Percentiles rank a stretch among this genome's conserved stretches.
phyloP scores from a whole-genome alignment of 1,139 yeast species.

The Hansenula lynferdii region DNA sequence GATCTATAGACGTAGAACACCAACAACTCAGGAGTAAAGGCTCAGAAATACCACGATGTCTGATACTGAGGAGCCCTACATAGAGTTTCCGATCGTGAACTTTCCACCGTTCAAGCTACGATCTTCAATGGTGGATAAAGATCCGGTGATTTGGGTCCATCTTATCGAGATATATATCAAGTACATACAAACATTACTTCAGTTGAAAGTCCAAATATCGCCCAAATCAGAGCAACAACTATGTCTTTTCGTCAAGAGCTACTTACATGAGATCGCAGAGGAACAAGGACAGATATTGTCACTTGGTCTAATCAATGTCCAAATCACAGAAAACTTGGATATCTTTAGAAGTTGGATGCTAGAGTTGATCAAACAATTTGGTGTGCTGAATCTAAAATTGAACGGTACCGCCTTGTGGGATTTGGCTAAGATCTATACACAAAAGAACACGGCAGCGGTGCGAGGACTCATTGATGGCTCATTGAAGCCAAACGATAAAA shows the following conservation, averaged over 20 bases:
- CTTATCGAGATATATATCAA: constrained; percentile 58
- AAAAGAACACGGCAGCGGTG: constrained; percentile 40
- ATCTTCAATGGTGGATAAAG: constrained; percentile 70
- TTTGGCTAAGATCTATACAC: constrained; percentile 48
- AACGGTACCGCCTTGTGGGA: constrained; percentile 62
- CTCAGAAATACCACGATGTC: background rate
- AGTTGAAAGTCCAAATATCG: constrained; percentile 31
- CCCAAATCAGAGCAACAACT: constrained; percentile 56
- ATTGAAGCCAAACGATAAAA: constrained; percentile 21
- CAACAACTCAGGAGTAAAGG: too few relatives aligned
- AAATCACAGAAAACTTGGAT: constrained; percentile 49
- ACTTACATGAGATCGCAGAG: constrained; percentile 52
- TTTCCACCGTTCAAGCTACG: constrained; percentile 72
- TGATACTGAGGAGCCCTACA: background rate
- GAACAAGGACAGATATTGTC: constrained; percentile 59
- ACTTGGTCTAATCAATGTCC: constrained; percentile 66
- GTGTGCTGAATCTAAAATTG: constrained; percentile 50
- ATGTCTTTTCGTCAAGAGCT: constrained; percentile 49
- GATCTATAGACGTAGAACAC: too few relatives aligned
- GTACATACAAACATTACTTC: constrained; percentile 32
- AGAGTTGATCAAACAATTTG: constrained; percentile 44
- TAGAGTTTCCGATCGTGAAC: constrained; percentile 54
- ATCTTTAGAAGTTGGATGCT: constrained; percentile 47
- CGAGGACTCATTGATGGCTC: constrained; percentile 51
- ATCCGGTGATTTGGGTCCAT: constrained; percentile 80